A percentile compares a stretch with the other conserved stretches of the same genome.
Conservation (phyloP, 83 land plant species). For the Picea engelmannii region DNA sequence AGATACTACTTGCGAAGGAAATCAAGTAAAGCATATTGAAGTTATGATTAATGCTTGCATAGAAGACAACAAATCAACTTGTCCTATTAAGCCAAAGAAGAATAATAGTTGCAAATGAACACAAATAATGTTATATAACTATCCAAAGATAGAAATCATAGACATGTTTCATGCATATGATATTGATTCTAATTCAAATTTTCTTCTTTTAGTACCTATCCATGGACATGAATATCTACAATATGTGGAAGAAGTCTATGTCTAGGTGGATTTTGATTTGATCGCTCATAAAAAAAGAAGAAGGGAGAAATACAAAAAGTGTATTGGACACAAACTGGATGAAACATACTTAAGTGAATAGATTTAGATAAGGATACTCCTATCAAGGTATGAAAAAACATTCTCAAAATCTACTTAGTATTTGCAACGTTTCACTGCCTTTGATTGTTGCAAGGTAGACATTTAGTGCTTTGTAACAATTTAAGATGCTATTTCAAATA, state of each 20-base stretch:
- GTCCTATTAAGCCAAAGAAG: background rate
- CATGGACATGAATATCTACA: constrained; percentile 9
- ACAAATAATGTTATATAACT: too few relatives aligned
- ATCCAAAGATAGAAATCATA: constrained; percentile 33
- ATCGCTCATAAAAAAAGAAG: background rate
- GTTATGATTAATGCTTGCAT: background rate
- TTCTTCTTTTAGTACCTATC: constrained; percentile 32
- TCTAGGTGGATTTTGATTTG: constrained; percentile 63
- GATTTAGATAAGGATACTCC: constrained; percentile 33
- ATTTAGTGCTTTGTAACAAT: background rate
- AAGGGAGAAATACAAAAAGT: constrained; percentile 11
- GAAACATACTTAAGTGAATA: constrained; percentile 21
- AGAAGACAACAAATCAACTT: constrained; percentile 4
- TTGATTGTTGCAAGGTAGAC: background rate
- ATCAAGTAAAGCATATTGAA: background rate
- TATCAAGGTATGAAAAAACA: background rate
- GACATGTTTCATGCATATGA: background rate
- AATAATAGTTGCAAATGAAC: too few relatives aligned
- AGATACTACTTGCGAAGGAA: background rate
- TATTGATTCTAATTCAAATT: constrained; percentile 40
- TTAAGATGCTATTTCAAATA: background rate
- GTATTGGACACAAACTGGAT: constrained; percentile 36
- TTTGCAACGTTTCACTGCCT: background rate
- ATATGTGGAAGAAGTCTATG: constrained; percentile 21
- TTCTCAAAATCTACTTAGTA: background rate